Base-by-base conservation (phyloP, 805 yeast species). In the Saccharomycopsis amapae region DNA sequence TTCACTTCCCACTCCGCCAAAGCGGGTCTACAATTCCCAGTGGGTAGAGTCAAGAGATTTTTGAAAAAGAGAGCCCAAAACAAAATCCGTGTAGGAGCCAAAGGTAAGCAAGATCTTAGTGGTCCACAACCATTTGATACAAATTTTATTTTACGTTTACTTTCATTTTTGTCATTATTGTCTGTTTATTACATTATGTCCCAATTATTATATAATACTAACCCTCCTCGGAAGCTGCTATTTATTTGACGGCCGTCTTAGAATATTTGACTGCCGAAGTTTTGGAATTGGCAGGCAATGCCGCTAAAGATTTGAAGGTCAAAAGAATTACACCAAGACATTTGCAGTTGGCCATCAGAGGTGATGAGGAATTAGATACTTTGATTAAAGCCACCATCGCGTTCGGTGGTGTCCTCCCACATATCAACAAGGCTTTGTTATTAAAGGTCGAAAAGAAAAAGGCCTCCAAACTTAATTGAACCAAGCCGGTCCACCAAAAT, bases 251-350 rank as follows among this genome's bases (percentile, higher is more conserved):
- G 46, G 96, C 97, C 18, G 97, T 90, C 37, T 77, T 90, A 56
- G 97, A 90, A 68, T 90, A 90, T 69, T 73, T 90, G 62, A 88
- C 97, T 45, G 97, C 97, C 32, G 97, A 90, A 73, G 95, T 90
- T 42, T 76, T 90, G 60, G 97, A 90, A 72, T 75, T 90, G 75
- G 97, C 97, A 49, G 97, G 97, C 68, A 90, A 90, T 64, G 97
- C 97, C 31, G 97, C 97, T 38, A 88, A 90, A 66, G 97, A 90
- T 62, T 74, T 87, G 64, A 85, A 86, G 65, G 93, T 87, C 57
- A 88, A 89, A 70, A 87, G 97, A 81, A 89, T 89, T 64, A 88
- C 96, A 17, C 97, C 97, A 61, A 85, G 97, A 71, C 97, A 89
- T 67, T 74, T 89, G 62, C 96, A 89, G 68, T 76, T 89, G 61